phyloP scores from a whole-genome alignment of 2,329 filamentous ascomycete genomes.

The Phialophora tarda region DNA sequence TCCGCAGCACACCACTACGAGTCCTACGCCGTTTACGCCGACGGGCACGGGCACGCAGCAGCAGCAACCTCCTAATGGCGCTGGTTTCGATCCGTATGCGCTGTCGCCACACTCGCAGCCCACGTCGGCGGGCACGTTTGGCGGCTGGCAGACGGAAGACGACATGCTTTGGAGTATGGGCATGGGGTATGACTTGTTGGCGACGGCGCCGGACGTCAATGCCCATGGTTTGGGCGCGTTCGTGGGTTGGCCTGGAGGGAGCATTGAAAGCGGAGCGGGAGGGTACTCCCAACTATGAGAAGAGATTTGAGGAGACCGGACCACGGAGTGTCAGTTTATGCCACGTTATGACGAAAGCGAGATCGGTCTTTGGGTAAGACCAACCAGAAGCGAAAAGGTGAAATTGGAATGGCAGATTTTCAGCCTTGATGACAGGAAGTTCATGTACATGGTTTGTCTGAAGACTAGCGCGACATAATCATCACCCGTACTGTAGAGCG shows the following conservation, averaged over 20 bases:
- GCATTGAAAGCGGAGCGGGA: slow-evolving; percentile 6
- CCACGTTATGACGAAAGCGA: neutral
- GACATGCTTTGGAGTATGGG: slow-evolving; percentile 41
- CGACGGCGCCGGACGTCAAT: slow-evolving; percentile 35
- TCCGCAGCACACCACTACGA: slow-evolving; percentile 21
- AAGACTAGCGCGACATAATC: neutral
- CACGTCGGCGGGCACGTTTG: slow-evolving; percentile 31
- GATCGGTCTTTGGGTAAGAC: neutral
- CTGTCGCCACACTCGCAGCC: slow-evolving; percentile 30
- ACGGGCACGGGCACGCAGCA: slow-evolving; percentile 10
- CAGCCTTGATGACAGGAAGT: neutral
- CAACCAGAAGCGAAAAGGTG: neutral
- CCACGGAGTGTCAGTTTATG: neutral
- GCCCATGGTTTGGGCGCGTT: slow-evolving; percentile 30
- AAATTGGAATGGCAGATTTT: neutral
- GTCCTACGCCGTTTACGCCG: slow-evolving; percentile 21
- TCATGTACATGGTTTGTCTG: neutral
- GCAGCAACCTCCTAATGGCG: slow-evolving; percentile 10
- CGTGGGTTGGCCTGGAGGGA: slow-evolving; percentile 28
- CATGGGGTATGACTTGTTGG: slow-evolving; percentile 39
- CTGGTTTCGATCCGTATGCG: slow-evolving; percentile 27
- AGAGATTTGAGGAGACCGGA: neutral
- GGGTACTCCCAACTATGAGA: slow-evolving; percentile 13
- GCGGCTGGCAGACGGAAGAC: slow-evolving; percentile 39
- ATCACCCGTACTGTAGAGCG: neutral